Base-by-base conservation (phyloP, 1,139 yeast species). In the Diutina sp. region DNA sequence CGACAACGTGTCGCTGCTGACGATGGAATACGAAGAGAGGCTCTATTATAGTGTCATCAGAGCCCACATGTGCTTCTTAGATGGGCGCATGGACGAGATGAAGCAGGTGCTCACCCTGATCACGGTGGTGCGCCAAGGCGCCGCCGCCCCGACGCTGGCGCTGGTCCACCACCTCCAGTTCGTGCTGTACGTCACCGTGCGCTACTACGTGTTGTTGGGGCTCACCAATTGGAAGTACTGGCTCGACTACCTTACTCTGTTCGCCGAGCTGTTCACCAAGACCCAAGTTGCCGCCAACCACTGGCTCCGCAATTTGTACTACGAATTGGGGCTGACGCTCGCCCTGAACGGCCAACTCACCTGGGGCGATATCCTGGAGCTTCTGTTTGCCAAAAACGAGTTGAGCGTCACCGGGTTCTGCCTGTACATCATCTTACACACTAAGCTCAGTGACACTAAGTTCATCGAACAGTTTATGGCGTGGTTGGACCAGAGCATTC, bases 131-230 rank as follows among this genome's bases (percentile, higher is more conserved):
- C 47, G 58, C 6, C 21, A 56, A 2, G 46, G 55, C 21, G 29
- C 62, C 21, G 51, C 57, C 41, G 41, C 16, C 21, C 4, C 45
- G 41, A 38, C 53, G 14, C 73, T 74, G 57, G 58, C 69, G 11
- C 46, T 38, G 48, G 9, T n/a, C 41, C 21, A 53, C 18, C 46
- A 53, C n/a, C 5, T 38, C n/a, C 41, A 35, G 41, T 53, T 53
- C n/a, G 6, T 38, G 55, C 69, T 68, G 57, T 72, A 72, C 60
- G 64, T 75, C 57, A 66, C 67, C n/a, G 71, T 73, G 52, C 64
- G 79, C 52, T 73, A 72, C 61, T 66, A 70, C 59, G 72, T 69
- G 1, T 66, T 76, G 56, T 61, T 66, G 54, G 78, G 79, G 0
- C 64, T 71, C 28, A 60, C 68, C 44, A 59, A 66, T 30, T 60